These are phyloP conservation scores for Peronospora farinosa DNA, from an alignment of 352 stramenopile species.

Conservation along the genomic window DNA sequence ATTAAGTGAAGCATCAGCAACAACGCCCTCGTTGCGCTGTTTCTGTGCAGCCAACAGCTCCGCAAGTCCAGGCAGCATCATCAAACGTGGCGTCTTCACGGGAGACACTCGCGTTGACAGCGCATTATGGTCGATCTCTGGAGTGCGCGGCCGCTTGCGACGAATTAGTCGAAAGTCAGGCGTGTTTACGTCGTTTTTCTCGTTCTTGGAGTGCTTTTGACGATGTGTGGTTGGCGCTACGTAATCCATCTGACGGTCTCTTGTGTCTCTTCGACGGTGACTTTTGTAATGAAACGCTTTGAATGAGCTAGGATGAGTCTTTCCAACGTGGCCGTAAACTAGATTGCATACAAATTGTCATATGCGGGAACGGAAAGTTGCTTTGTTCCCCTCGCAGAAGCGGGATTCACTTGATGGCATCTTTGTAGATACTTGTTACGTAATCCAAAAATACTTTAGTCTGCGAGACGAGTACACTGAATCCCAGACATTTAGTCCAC, in stretches of 20 bases:
- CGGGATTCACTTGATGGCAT: conserved; percentile 11
- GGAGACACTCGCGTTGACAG: conserved; percentile 6
- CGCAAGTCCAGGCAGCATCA: conserved; percentile 37
- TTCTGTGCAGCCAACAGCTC: conserved; percentile 37
- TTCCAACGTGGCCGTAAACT: conserved; percentile 20
- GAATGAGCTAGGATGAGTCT: conserved; percentile 1
- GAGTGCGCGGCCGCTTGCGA: conserved; percentile 40
- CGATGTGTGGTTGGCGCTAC: conserved; percentile 12
- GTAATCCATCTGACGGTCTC: conserved; percentile 10
- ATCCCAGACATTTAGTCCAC: no score
- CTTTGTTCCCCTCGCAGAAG: conserved; percentile 22
- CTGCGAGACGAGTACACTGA: no score
- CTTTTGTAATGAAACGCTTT: conserved; percentile 28
- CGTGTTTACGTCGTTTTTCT: conserved; percentile 5
- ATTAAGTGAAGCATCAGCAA: conserved; percentile 10
- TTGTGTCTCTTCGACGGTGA: conserved; percentile 15
- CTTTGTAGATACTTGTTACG: no score
- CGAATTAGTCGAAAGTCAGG: conserved; percentile 34
- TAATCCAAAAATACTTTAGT: no score
- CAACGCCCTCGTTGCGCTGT: conserved; percentile 18
- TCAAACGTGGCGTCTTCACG: conserved; percentile 23
- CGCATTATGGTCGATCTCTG: conserved; percentile 6
- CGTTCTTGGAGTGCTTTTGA: conserved; percentile 5
- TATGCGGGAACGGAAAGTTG: conserved; percentile 31
- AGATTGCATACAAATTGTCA: conserved; percentile 23